These are phyloP conservation scores for Comarum palustre DNA, from an alignment of 306 rosid genomes.

Conservation along the genomic window DNA sequence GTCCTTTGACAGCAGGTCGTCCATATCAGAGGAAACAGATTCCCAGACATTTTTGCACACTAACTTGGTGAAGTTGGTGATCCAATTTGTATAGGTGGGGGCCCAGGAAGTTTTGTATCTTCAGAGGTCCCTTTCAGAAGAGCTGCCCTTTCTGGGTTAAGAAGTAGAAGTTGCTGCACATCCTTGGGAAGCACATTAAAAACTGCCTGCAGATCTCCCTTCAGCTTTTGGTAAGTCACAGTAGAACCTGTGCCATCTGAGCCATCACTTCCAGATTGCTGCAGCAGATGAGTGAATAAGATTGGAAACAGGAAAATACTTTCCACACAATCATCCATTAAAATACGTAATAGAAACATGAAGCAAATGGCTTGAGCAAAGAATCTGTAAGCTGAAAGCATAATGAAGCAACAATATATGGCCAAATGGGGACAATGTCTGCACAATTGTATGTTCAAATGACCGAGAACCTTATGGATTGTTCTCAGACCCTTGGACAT, in stretches of 20 bases:
- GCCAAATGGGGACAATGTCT: neutral
- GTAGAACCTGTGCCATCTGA: slow-evolving; percentile 32
- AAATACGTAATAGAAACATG: neutral
- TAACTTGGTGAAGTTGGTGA: slow-evolving; percentile 48
- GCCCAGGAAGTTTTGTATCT: slow-evolving; percentile 48
- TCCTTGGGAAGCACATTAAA: slow-evolving; percentile 71
- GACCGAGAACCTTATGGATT: neutral
- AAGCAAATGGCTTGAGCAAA: neutral
- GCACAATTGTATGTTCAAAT: neutral
- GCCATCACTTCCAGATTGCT: slow-evolving; percentile 51
- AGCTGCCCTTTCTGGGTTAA: slow-evolving; percentile 71
- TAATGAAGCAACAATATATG: neutral
- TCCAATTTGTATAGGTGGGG: slow-evolving; percentile 33
- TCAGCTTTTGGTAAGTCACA: slow-evolving; percentile 51
- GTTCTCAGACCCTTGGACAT: neutral
- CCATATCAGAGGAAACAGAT: slow-evolving; percentile 24
- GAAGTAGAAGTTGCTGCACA: slow-evolving; percentile 76
- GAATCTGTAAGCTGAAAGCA: neutral
- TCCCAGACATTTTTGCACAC: slow-evolving; percentile 27
- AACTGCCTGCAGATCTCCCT: slow-evolving; percentile 56
- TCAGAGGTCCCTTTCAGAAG: slow-evolving; percentile 55
- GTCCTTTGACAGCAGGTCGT: slow-evolving; percentile 24
- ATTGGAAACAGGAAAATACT: slow-evolving; percentile 22
- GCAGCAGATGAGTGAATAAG: slow-evolving; percentile 46
- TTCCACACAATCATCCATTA: neutral